phyloP scores from a whole-genome alignment of 2,329 filamentous ascomycete species.

The Xylaria digitata region DNA sequence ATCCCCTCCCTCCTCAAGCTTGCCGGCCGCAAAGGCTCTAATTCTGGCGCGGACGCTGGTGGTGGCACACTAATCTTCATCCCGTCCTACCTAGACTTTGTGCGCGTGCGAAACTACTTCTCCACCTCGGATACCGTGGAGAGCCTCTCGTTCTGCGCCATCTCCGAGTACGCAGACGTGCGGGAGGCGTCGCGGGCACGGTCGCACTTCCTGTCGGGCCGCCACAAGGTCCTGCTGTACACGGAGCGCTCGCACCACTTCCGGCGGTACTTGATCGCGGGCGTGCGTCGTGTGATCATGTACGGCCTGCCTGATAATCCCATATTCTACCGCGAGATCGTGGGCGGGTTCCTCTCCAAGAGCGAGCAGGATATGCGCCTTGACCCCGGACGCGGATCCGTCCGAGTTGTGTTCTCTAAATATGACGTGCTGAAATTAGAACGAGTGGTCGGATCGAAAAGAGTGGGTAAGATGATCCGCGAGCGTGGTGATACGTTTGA shows the following conservation, averaged over 20 bases:
- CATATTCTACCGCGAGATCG: slow-evolving; percentile 80
- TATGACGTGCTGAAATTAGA: slow-evolving; percentile 93
- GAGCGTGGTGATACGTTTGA: slow-evolving; percentile 93
- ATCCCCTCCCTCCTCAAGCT: slow-evolving; percentile 79
- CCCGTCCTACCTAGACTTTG: slow-evolving; percentile 94
- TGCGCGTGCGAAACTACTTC: slow-evolving; percentile 92
- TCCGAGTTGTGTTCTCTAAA: slow-evolving; percentile 79
- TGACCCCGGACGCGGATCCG: slow-evolving; percentile 68
- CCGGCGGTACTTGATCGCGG: slow-evolving; percentile 83
- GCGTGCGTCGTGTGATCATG: slow-evolving; percentile 86
- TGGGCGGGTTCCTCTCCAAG: slow-evolving; percentile 72
- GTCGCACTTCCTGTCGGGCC: slow-evolving; percentile 85
- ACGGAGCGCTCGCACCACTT: slow-evolving; percentile 98
- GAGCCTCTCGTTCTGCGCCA: slow-evolving; percentile 76
- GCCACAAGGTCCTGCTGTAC: slow-evolving; percentile 87
- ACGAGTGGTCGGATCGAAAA: slow-evolving; percentile 82
- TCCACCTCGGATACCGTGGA: slow-evolving; percentile 72
- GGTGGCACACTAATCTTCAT: slow-evolving; percentile 81
- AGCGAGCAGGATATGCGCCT: slow-evolving; percentile 67
- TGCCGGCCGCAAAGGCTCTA: slow-evolving; percentile 46
- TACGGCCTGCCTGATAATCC: slow-evolving; percentile 93
- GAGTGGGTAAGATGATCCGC: slow-evolving; percentile 84
- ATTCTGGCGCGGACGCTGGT: slow-evolving; percentile 4
- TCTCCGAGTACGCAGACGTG: slow-evolving; percentile 87
- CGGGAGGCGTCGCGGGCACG: slow-evolving; percentile 84